Conservation (phyloP, 345 rosid species). For the Hibiscus syriacus region DNA sequence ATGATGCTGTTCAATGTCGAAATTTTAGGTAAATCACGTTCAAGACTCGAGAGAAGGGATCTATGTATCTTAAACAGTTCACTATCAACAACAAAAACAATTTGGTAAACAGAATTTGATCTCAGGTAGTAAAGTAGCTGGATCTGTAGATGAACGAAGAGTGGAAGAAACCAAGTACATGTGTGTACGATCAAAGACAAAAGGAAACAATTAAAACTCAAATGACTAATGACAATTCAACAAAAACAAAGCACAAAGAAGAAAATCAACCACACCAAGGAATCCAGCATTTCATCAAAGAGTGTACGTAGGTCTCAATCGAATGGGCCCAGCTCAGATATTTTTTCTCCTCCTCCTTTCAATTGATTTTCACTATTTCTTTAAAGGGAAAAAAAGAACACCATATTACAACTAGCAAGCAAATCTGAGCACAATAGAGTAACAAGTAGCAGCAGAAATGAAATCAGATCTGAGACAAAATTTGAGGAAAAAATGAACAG, state of each 20-base stretch:
- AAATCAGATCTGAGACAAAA: slow-evolving; percentile 7
- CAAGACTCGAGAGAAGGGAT: too few species aligned
- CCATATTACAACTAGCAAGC: neutral
- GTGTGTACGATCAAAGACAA: neutral
- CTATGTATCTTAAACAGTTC: too few species aligned
- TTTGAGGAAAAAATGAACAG: neutral
- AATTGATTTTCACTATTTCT: neutral
- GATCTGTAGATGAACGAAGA: slow-evolving; percentile 1
- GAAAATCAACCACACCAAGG: neutral
- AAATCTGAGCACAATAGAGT: neutral
- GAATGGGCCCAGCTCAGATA: neutral
- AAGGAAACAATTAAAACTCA: neutral
- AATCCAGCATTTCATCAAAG: neutral
- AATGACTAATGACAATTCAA: neutral
- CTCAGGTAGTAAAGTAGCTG: neutral
- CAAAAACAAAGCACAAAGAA: neutral
- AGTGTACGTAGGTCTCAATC: neutral
- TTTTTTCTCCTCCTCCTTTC: neutral
- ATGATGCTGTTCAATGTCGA: neutral
- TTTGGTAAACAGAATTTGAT: too few species aligned
- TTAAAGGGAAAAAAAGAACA: neutral
- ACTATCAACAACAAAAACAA: neutral
- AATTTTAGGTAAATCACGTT: too few species aligned
- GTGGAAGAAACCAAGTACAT: neutral
- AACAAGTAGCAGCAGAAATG: neutral